Evolutionary conservation across 202 grass and related monocot species (phyloP).

Genomic region (Schoenoplectus tabernaemontani): DNA sequence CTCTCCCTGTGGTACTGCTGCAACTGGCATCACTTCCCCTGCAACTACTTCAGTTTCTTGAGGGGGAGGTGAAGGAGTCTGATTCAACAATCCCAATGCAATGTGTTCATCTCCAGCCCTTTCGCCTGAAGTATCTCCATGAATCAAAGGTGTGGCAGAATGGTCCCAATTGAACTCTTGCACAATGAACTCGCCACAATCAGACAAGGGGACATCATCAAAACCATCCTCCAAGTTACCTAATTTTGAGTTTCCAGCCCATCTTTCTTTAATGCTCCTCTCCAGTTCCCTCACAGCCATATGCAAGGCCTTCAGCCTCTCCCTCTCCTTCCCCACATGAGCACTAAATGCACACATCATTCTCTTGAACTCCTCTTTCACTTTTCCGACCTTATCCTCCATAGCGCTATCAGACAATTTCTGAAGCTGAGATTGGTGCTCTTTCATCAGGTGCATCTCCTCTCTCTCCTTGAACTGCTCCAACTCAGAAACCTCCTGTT

Average conservation of each 20-base stretch:
- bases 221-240: slow-evolving; percentile 54
- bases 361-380: slow-evolving; percentile 30
- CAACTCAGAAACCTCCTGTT: slow-evolving; percentile 35
- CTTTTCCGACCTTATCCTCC: slow-evolving; percentile 24
- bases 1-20: slow-evolving; percentile 20
- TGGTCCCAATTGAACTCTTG: slow-evolving; percentile 41
- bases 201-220: slow-evolving; percentile 49
- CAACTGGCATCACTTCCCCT: background rate
- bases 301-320: slow-evolving; percentile 57
- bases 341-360: slow-evolving; percentile 39
- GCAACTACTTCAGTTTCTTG: background rate
- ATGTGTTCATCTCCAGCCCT: background rate
- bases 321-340: slow-evolving; percentile 40
- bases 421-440: slow-evolving; percentile 39
- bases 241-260: slow-evolving; percentile 46
- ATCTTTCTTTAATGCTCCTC: slow-evolving; percentile 49
- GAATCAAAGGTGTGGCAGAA: background rate
- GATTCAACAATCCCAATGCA: background rate
- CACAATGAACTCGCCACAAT: slow-evolving; percentile 48
- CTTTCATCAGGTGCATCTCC: slow-evolving; percentile 31
- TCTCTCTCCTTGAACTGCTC: slow-evolving; percentile 39
- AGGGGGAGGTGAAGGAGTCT: background rate
- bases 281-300: slow-evolving; percentile 42
- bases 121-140: background rate
- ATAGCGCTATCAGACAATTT: slow-evolving; percentile 26